Evolutionary conservation across 805 yeast genomes (phyloP), one percentile per base, ranked within the genome.

Genomic region (Yamadazyma phyllophila): DNA sequence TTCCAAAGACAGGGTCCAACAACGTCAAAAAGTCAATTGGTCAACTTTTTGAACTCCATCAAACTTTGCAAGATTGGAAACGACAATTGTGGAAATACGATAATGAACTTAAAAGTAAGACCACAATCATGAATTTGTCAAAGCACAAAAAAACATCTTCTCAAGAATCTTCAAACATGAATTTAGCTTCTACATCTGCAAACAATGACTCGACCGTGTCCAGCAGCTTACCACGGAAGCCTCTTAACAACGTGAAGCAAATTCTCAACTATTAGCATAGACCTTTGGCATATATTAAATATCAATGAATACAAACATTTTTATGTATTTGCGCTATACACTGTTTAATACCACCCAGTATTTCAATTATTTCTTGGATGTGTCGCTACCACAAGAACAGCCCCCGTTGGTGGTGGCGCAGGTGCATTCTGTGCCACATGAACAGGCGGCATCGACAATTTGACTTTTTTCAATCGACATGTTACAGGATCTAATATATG

Each of bases 31-130:
- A 51, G 55, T 34, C 62, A 61, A 47, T 76, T 59, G 55, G 63
- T 44, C 66, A 62, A 56, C 60, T 81, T 40, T 67, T 72, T 55
- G 73, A 73, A 41, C 56, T 81, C 61, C 86, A 81, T 59, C 71
- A 71, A 27, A 67, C 69, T 35, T 61, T 82, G 41, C 69, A 76
- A 14, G 70, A 71, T 34, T 79, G 84, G 84, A 81, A 81, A 59
- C 69, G 68, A 47, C 68, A 73, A 52, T 64, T 81, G 14, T 79
- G 83, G 83, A 77, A 73, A 40, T 61, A 54, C 41, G 68, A 69
- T 47, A 58, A 61, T 40, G 69, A 67, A 39, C 53, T 53, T 38
- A 66, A 57, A 50, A 52, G 58, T 50, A 67, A 66, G 43, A 52
- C 59, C 27, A 56, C 61, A 10, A 63, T 69, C 41, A 68, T 67